Base-by-base conservation (phyloP, 2,329 filamentous ascomycete genomes). In the Talaromyces sp. region DNA sequence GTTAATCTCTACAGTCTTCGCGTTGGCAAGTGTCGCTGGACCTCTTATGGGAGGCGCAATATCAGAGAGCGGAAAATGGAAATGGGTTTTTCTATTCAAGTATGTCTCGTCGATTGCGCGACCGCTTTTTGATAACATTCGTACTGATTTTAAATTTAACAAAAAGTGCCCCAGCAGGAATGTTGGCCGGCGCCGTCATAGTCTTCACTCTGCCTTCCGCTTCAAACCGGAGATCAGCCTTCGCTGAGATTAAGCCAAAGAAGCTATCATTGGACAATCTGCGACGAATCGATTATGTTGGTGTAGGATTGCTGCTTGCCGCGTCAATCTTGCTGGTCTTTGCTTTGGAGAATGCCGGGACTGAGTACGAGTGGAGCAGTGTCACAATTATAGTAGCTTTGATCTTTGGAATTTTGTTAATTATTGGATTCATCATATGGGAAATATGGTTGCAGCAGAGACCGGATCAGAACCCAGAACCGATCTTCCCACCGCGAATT, bases 401-500 rank as follows among this genome's bases (percentile, higher is more conserved):
- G 1, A 35, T 62, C 6, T 12, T 46, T 14, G 57, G 58, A 8
- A n/a, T 18, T 31, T 5, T 11, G 16, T 1, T 58, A 14, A 58
- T 62, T 16, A 16, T 50, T 5, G 40, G 21, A 16, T 63, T 63
- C 31, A 28, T 63, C 1, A 21, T 37, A 16, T 78, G 73, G 71
- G 73, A 77, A 58, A 66, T 61, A 16, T 46, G 69, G 25, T 57
- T 69, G n/a, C 67, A 64, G 33, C 60, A 65, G 50, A 56, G 65
- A 14, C 59, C 62, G 12, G 58, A 63, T 23, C 59, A 62, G 7
- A 66, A 65, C n/a, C 68, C 77, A n/a, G 62, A 63, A 61, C 75
- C 77, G 11, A 67, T 79, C 23, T 78, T 79, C 57, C 75, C 76
- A 18, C 66, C 70, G 55, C 66, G 72, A 14, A 64, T 76, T 12